A percentile compares a stretch with the other conserved stretches of the same genome.
These are phyloP conservation scores for Iris macrosiphon DNA, from an alignment of 106 monocot genomes.

Conservation along the genomic window DNA sequence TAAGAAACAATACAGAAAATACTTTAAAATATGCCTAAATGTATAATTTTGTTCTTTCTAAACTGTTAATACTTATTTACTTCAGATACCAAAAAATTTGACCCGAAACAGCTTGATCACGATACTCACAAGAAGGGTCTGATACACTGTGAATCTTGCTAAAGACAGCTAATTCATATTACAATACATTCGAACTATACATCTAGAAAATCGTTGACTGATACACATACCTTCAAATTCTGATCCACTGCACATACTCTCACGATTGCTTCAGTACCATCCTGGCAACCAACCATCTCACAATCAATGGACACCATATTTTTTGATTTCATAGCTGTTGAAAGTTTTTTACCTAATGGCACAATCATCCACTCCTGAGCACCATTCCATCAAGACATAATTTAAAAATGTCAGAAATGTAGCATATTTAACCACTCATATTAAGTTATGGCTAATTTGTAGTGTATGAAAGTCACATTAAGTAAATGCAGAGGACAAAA, in stretches of 20 bases:
- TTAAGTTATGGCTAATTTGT: not conserved
- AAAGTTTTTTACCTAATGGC: conserved; percentile 31
- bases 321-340: conserved; percentile 34
- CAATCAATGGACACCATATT: conserved; percentile 63
- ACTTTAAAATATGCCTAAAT: too few species aligned
- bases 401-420: too few species aligned
- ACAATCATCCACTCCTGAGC: conserved; percentile 61
- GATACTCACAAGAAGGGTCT: too few species aligned
- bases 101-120: too few species aligned
- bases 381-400: not conserved
- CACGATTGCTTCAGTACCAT: conserved; percentile 73
- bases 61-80: too few species aligned
- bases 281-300: conserved; percentile 80
- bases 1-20: too few species aligned
- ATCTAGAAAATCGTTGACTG: too few species aligned
- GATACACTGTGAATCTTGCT: too few species aligned
- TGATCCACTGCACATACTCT: conserved; percentile 69
- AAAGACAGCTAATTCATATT: not conserved
- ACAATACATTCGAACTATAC: not conserved
- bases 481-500: not conserved
- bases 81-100: too few species aligned
- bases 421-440: not conserved
- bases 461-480: not conserved
- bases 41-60: too few species aligned
- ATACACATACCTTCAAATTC: conserved; percentile 66